These are phyloP conservation scores for Phytophthora tubulina DNA, from an alignment of 352 stramenopile genomes.

Conservation along the genomic window DNA sequence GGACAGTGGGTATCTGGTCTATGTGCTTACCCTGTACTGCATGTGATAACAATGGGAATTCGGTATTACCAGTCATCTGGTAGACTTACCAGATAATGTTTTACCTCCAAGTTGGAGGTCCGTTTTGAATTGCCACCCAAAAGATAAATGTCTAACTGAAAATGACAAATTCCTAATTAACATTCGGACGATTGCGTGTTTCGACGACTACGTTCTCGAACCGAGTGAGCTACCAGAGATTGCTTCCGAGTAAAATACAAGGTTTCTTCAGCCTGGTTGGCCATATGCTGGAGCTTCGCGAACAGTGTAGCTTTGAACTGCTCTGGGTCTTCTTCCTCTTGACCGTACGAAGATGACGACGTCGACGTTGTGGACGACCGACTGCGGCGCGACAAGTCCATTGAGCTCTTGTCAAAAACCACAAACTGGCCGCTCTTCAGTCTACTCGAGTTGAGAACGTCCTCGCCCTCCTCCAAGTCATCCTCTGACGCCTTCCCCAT, in stretches of 20 bases:
- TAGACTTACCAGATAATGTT: too few relatives aligned
- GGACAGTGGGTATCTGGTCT: too few relatives aligned
- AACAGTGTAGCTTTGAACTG: slow-evolving; percentile 22
- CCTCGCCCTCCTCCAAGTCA: slow-evolving; percentile 14
- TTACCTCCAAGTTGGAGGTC: too few relatives aligned
- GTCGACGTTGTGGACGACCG: slow-evolving; percentile 25
- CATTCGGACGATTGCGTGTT: slow-evolving; percentile 9
- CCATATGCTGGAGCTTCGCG: slow-evolving; percentile 36
- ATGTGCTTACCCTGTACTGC: too few relatives aligned
- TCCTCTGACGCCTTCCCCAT: slow-evolving; percentile 15
- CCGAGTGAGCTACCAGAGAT: slow-evolving; percentile 25
- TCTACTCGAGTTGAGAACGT: slow-evolving; percentile 21
- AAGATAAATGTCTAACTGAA: too few relatives aligned
- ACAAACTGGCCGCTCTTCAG: slow-evolving; percentile 1
- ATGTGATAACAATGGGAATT: too few relatives aligned
- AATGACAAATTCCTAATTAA: too few relatives aligned
- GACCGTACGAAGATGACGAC: slow-evolving; percentile 15
- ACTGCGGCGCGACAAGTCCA: slow-evolving; percentile 14
- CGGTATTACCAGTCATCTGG: too few relatives aligned
- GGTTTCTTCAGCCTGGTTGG: slow-evolving; percentile 43
- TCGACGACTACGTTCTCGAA: slow-evolving; percentile 25
- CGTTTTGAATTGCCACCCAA: too few relatives aligned
- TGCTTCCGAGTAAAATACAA: slow-evolving; percentile 41
- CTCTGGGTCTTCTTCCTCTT: slow-evolving; percentile 8
- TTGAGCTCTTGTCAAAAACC: slow-evolving; percentile 8